Base-by-base conservation (phyloP, 2,329 filamentous ascomycete species). In the Hymenoscyphus infarciens region DNA sequence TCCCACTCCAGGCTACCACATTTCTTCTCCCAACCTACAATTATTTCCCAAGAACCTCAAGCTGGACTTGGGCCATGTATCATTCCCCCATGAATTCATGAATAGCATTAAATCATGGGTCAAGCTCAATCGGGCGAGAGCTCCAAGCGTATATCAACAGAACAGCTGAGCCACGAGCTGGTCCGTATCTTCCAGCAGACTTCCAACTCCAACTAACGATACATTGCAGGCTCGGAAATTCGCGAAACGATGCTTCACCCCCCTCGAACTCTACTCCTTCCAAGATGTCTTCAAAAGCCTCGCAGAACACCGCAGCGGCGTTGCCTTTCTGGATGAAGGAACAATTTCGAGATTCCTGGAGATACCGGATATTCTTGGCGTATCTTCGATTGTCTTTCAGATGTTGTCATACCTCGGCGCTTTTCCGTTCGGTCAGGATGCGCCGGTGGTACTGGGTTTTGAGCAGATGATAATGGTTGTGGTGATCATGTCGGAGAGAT, bases 401-500 rank as follows among this genome's bases (percentile, higher is more conserved):
- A 88, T 91, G 81, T 74, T 87, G 2, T 87, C 86, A 4, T 89
- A 87, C 68, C 79, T 91, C 0, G 89, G 87, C 35, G 86, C 89
- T 0, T 92, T 92, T 63, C 89, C 89, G 0, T 91, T 91, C 67
- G 79, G 89, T 2, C 81, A 84, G 59, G 85, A 90, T 70, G 88
- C 88, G 0, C 89, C 89, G 0, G 87, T 82, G 2, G 86, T 91
- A 2, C 75, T 92, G 57, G 87, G 88, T 8, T 82, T 89, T 53
- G 85, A 90, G 64, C 86, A 87, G 69, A 77, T 91, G 75, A 81
- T 92, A 63, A 89, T 90, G 77, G 87, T 89, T 1, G 81, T 92
- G 56, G 86, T 87, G 1, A 84, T 92, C 66, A 81, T 91, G 78
- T 91, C 89, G 1, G 86, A 89, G 69, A 81, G 89, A 63, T 89